Conservation (phyloP, 1,139 yeast species). For the Yamadazyma aaseri region DNA sequence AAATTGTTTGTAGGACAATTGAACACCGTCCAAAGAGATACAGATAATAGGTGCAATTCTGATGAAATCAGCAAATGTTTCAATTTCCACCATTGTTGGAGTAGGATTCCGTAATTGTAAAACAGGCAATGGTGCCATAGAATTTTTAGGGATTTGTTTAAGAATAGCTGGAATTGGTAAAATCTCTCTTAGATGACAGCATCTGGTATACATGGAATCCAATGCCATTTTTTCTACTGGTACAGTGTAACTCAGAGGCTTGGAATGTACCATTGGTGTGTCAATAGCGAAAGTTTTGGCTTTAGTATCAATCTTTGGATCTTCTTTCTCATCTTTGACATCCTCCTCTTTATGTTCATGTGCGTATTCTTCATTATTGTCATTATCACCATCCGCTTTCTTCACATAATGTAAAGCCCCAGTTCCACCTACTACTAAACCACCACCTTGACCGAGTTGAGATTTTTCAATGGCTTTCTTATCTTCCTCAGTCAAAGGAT, state of each 20-base stretch:
- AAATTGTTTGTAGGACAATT: slow-evolving; percentile 62
- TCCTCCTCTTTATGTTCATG: slow-evolving; percentile 14
- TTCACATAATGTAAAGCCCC: slow-evolving; percentile 53
- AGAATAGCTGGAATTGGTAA: slow-evolving; percentile 74
- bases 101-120: slow-evolving; percentile 67
- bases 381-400: slow-evolving; percentile 18
- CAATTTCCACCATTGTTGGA: slow-evolving; percentile 72
- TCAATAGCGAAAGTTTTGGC: slow-evolving; percentile 47
- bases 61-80: slow-evolving; percentile 72
- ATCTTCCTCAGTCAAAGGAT: slow-evolving; percentile 64
- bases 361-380: slow-evolving; percentile 5
- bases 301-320: slow-evolving; percentile 21
- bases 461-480: slow-evolving; percentile 43
- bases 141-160: slow-evolving; percentile 69
- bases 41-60: slow-evolving; percentile 72
- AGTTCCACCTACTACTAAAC: slow-evolving; percentile 77
- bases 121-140: slow-evolving; percentile 65
- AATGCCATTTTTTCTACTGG: slow-evolving; percentile 50
- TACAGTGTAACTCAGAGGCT: slow-evolving; percentile 24
- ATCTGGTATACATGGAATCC: slow-evolving; percentile 69
- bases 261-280: slow-evolving; percentile 43
- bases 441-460: slow-evolving; percentile 58
- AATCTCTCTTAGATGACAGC: slow-evolving; percentile 73
- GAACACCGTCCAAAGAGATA: slow-evolving; percentile 69
- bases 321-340: slow-evolving; percentile 27